Base-by-base conservation (phyloP, 192 early-diverging fungal genomes). In the Gamsiella multidivaricata region DNA sequence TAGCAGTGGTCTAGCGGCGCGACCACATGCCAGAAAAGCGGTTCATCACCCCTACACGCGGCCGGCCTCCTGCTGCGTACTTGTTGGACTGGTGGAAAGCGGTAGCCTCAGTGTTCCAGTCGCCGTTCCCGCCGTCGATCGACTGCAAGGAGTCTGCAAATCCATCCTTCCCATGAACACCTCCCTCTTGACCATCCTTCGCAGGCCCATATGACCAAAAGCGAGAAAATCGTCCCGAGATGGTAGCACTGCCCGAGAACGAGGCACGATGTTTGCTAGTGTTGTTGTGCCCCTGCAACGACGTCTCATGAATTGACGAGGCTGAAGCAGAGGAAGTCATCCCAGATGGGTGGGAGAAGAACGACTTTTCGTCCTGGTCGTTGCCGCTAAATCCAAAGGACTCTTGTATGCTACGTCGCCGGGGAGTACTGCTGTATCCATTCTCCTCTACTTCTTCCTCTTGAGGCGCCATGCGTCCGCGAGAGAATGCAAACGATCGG, bases 151-250 rank as follows among this genome's bases (percentile, higher is more conserved):
- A 61, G 17, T 33, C 51, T 14, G 42, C 43, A 43, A 59, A 61
- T 3, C 52, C 43, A 17, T 54, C 26, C 32, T 56, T 55, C 31
- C 25, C 54, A 37, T 47, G 52, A 20, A 63, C 12, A 6, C 12
- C 33, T 7, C 31, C 18, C 17, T 54, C 59, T 20, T 45, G 51
- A 20, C 20, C 12, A 3, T 65, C 64, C 17, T 43, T 49, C n/a
- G 33, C 65, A 26, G 65, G 42, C 8, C 65, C 46, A 47, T 64
- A 50, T 3, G 60, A 52, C 65, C 65, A 69, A 15, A 78, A 57
- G 20, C 74, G 65, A 7, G 74, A 68, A 31, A 78, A 58, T n/a
- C 74, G 59, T 18, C 74, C 74, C 14, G 74, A 78, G 29, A 78
- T 58, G 3, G 74, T 78, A 2, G 74, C 65, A 36, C 65, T 78